Conservation (phyloP, 192 early-diverging fungal species). For the Backusella psychrophila region DNA sequence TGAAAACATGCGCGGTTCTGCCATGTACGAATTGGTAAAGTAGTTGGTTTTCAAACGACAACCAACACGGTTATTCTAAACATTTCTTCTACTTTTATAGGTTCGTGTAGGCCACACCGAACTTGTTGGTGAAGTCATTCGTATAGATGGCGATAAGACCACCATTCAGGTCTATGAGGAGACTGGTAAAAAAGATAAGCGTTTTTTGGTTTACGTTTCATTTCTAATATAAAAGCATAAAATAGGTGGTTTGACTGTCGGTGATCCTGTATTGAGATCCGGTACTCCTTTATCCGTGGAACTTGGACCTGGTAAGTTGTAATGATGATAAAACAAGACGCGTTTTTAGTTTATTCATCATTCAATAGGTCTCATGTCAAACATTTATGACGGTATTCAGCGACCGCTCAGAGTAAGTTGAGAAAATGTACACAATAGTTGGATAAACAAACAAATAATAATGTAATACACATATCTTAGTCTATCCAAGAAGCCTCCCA, state of each 20-base stretch:
- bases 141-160: slow-evolving; percentile 99
- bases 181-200: slow-evolving; percentile 60
- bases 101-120: slow-evolving; percentile 97
- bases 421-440: background rate
- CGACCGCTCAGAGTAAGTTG: slow-evolving; percentile 84
- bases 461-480: slow-evolving; percentile 14
- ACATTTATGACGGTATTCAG: slow-evolving; percentile 99
- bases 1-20: slow-evolving; percentile 94
- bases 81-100: slow-evolving; percentile 35
- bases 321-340: background rate
- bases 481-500: slow-evolving; percentile 89
- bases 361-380: slow-evolving; percentile 67
- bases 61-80: background rate
- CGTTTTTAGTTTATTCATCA: background rate
- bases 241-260: slow-evolving; percentile 93
- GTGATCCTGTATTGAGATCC: slow-evolving; percentile 97
- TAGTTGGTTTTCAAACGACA: too few relatives aligned
- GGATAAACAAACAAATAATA: background rate
- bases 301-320: slow-evolving; percentile 89
- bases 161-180: slow-evolving; percentile 99
- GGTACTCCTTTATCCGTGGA: slow-evolving; percentile 99
- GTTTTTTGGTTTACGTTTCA: background rate
- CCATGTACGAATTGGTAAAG: slow-evolving; percentile 96
- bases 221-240: too few relatives aligned
- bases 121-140: slow-evolving; percentile 99